These are phyloP conservation scores for Onygenales sp. DNA, from an alignment of 2,329 filamentous ascomycete species.

Conservation along the genomic window DNA sequence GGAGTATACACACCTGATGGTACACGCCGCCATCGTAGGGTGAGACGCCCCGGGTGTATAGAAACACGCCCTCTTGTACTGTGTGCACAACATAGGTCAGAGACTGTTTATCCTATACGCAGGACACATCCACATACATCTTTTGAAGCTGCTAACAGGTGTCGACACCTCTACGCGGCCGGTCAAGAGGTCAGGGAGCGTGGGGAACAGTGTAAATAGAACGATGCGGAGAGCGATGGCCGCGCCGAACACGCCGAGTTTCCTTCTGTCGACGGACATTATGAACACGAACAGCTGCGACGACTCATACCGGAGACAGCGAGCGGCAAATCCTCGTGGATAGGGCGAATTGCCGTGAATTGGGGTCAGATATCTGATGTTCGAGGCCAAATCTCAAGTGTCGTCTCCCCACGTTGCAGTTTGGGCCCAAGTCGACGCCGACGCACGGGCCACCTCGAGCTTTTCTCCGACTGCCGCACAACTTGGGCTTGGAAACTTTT, in stretches of 20 bases:
- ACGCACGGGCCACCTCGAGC: conserved; percentile 12
- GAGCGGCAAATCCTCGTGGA: not conserved
- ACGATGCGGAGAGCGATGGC: conserved; percentile 71
- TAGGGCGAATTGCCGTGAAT: not conserved
- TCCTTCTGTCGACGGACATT: conserved; percentile 50
- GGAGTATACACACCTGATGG: conserved; percentile 44
- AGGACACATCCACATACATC: conserved; percentile 52
- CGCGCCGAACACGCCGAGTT: conserved; percentile 59
- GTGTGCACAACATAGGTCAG: conserved; percentile 4
- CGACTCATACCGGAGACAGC: not conserved
- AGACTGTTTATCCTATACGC: conserved; percentile 2
- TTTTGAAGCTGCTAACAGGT: conserved; percentile 94
- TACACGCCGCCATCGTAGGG: conserved; percentile 90
- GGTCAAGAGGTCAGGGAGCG: conserved; percentile 73
- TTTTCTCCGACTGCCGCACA: conserved; percentile 7
- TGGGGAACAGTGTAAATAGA: conserved; percentile 72
- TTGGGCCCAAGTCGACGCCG: not conserved
- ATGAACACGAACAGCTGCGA: conserved; percentile 4
- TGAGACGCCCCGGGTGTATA: conserved; percentile 92
- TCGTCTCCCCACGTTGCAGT: not conserved
- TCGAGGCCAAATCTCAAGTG: not conserved
- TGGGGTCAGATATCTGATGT: not conserved
- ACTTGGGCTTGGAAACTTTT: conserved; percentile 31
- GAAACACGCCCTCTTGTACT: conserved; percentile 95
- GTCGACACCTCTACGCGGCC: conserved; percentile 94